A percentile compares a stretch with the other conserved stretches of the same genome.
Conservation (phyloP, 2,329 filamentous ascomycete genomes). For the Aureobasidium subglaciale region DNA sequence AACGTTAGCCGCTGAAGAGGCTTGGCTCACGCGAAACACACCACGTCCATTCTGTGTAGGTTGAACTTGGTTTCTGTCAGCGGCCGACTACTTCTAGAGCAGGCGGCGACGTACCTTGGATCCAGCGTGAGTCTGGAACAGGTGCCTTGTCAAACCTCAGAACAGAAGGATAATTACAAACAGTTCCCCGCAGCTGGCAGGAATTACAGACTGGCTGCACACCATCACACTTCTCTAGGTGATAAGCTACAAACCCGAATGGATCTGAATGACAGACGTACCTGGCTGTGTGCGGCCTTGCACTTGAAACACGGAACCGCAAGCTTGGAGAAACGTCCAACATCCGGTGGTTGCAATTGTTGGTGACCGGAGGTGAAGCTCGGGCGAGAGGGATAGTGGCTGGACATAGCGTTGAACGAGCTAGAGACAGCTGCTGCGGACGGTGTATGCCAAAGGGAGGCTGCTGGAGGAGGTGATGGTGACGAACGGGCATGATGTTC, state of each 20-base stretch:
- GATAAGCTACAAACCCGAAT: neutral
- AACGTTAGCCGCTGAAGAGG: neutral
- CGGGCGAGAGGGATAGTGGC: neutral
- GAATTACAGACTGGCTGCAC: constrained; percentile 11
- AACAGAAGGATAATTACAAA: constrained; percentile 15
- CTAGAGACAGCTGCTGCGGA: neutral
- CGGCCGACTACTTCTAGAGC: too few relatives aligned
- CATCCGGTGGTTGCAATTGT: constrained; percentile 1
- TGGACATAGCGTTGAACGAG: neutral
- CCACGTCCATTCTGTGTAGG: neutral
- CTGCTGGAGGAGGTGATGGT: neutral
- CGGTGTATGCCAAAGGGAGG: neutral
- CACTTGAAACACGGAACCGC: constrained; percentile 14
- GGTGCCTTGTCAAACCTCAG: constrained; percentile 15
- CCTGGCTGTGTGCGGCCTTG: constrained; percentile 11
- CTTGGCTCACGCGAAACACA: constrained; percentile 11
- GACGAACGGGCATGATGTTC: neutral
- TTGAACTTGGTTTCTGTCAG: neutral
- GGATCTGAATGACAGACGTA: neutral
- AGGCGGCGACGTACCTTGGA: constrained; percentile 1
- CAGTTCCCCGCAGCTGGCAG: constrained; percentile 8
- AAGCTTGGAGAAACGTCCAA: constrained; percentile 14
- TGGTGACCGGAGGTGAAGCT: neutral
- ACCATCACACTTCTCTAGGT: constrained; percentile 5
- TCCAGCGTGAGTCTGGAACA: constrained; percentile 8